Base-by-base conservation (phyloP, 164 flowering plant species). In the Paratinospora sagittata region DNA sequence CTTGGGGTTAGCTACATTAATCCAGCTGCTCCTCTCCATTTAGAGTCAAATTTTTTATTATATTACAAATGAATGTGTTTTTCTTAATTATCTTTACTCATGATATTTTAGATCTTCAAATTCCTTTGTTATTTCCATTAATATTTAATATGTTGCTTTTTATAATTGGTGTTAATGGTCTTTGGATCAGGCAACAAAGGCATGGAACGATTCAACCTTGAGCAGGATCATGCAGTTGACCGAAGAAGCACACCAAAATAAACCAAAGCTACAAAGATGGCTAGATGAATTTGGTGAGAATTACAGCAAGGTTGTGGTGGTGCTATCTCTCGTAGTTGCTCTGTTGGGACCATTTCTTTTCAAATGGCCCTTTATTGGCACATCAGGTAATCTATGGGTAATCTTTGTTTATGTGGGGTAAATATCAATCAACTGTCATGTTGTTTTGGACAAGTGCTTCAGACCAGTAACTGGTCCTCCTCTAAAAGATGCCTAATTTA, bases 181-280 rank as follows among this genome's bases (percentile, higher is more conserved):
- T 55, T 69, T 81, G 62, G 27, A 72, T 68, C 79, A 95, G 99
- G 98, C 86, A 34, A 84, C 84, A n/a, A 95, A 87, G 75, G 82
- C 89, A 63, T 95, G 99, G 99, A 89, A 84, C 63, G 94, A 95
- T 26, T 95, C 98, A 27, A 95, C 95, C 39, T 74, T 95, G 64
- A 92, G 80, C 80, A 90, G 80, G 81, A 95, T 95, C 73, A 90
- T 95, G 69, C 92, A 91, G 72, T 76, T 95, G 81, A 91, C 98
- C 61, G 97, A 92, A 83, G 96, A 92, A 85, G 99, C 98, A 65
- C 98, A 89, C 21, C 84, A 81, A 58, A 92, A 85, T 73, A 95
- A 90, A 72, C 99, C 99, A 68, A 91, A 85, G 79, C 92, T 95
- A 70, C 98, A 95, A 76, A 84, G 99, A 78, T 95, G 99, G 99